A percentile compares a stretch with the other conserved stretches of the same genome.
Conservation (phyloP, 805 yeast genomes). For the Starmera dryadoides region DNA sequence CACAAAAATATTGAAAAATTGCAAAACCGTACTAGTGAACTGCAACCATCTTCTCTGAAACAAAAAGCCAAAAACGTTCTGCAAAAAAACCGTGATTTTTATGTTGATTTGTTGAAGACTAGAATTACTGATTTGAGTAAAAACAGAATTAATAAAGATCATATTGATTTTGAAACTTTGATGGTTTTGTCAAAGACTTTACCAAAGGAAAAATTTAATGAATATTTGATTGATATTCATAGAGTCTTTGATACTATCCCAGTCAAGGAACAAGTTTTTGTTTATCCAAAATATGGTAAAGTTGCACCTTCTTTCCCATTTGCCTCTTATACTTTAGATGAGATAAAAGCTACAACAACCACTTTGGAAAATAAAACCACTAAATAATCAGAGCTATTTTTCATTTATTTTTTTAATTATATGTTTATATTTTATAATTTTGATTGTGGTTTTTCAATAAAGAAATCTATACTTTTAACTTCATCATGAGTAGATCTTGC, state of each 20-base stretch:
- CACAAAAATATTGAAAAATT: slow-evolving; percentile 3
- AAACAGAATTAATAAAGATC: slow-evolving; percentile 2
- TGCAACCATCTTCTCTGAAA: not conserved
- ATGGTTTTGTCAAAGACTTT: slow-evolving; percentile 8
- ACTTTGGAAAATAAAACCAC: not conserved
- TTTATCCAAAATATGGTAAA: not conserved
- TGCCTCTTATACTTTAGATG: not conserved
- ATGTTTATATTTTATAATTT: not conserved
- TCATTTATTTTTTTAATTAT: not conserved
- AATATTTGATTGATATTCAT: slow-evolving; percentile 3
- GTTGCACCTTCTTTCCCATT: too few species aligned
- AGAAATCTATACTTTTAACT: slow-evolving; percentile 10
- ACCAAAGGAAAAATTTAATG: slow-evolving; percentile 2
- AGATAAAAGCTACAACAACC: not conserved
- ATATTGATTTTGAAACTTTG: slow-evolving; percentile 8
- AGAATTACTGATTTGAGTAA: slow-evolving; percentile 5
- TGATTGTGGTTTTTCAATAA: slow-evolving; percentile 1
- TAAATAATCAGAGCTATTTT: too few species aligned
- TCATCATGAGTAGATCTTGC: slow-evolving; percentile 13
- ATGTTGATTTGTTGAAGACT: slow-evolving; percentile 3
- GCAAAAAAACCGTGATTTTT: slow-evolving; percentile 2
- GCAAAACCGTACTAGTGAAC: not conserved
- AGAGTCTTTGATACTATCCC: slow-evolving; percentile 2
- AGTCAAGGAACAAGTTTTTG: slow-evolving; percentile 4
- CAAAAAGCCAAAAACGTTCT: too few species aligned